Evolutionary conservation across 805 yeast genomes (phyloP).

Genomic region (Ogataea philodendri): DNA sequence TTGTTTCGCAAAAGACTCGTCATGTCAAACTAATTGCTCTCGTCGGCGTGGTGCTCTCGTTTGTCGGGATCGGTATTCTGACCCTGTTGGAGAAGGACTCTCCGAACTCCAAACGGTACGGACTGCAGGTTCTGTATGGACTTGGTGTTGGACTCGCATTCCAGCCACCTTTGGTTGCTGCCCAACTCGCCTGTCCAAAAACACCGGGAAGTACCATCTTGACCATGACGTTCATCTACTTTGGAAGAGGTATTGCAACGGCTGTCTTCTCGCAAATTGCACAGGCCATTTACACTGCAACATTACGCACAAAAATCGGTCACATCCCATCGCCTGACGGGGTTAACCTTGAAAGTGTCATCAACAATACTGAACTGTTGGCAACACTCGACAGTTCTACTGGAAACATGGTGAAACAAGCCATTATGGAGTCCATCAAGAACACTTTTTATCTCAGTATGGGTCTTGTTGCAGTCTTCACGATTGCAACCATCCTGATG

Average conservation of each 20-base stretch:
- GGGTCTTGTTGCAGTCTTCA: constrained; percentile 35
- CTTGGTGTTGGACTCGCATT: constrained; percentile 43
- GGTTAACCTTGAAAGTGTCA: constrained; percentile 1
- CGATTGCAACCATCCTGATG: constrained; percentile 36
- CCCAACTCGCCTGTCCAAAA: constrained; percentile 52
- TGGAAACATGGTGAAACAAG: constrained; percentile 15
- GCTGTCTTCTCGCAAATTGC: constrained; percentile 43
- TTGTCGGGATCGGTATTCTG: constrained; percentile 46
- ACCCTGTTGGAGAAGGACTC: constrained; percentile 42
- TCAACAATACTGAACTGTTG: constrained; percentile 6
- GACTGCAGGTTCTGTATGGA: constrained; percentile 46
- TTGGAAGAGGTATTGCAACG: constrained; percentile 45
- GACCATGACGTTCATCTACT: constrained; percentile 45
- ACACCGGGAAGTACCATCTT: constrained; percentile 48
- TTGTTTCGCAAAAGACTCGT: constrained; percentile 37
- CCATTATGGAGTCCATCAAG: constrained; percentile 38
- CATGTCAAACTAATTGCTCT: constrained; percentile 42
- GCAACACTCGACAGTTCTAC: constrained; percentile 12
- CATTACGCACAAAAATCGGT: constrained; percentile 25
- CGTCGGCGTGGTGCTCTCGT: constrained; percentile 35
- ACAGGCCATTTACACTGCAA: constrained; percentile 39
- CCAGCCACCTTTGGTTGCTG: constrained; percentile 43
- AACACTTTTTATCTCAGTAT: constrained; percentile 42
- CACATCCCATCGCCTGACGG: constrained; percentile 3
- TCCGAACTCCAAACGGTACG: constrained; percentile 37